phyloP scores from a whole-genome alignment of 73 alveolate genomes.

The Uronychia binucleata region DNA sequence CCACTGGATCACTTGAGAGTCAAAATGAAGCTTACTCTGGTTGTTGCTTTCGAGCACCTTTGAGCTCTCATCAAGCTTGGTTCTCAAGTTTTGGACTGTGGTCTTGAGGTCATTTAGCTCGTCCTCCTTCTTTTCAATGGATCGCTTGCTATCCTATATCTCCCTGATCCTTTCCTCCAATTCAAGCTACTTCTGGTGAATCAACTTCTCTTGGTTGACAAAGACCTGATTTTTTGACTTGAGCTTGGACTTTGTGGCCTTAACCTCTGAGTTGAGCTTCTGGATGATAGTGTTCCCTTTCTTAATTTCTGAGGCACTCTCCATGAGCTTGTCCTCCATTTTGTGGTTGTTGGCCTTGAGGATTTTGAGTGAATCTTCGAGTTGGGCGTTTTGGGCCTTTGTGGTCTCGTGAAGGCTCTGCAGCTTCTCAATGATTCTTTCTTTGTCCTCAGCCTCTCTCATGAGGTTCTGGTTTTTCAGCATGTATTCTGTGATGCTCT shows the following conservation, averaged over 20 bases:
- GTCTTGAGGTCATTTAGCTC: background rate
- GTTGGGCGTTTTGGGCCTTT: background rate
- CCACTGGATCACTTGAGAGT: background rate
- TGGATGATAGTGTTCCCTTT: background rate
- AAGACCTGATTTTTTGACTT: background rate
- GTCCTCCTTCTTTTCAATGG: background rate
- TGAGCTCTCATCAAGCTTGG: background rate
- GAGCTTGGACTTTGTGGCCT: background rate
- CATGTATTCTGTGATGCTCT: conserved; percentile 45
- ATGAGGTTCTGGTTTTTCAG: conserved; percentile 24
- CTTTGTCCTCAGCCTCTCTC: conserved; percentile 54
- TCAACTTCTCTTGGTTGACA: background rate
- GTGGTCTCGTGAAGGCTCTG: background rate
- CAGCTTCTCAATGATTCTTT: conserved; percentile 27
- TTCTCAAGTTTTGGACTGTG: background rate
- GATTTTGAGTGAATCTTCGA: background rate
- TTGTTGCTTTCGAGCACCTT: background rate
- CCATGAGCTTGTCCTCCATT: background rate
- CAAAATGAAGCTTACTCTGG: background rate
- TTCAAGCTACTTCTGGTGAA: background rate
- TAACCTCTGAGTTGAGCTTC: background rate
- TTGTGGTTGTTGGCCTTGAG: background rate
- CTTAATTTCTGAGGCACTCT: background rate
- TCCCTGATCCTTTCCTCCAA: background rate
- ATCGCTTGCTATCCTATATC: background rate